Base-by-base conservation (phyloP, 257 asterid species). In the Marsdenia floribunda region DNA sequence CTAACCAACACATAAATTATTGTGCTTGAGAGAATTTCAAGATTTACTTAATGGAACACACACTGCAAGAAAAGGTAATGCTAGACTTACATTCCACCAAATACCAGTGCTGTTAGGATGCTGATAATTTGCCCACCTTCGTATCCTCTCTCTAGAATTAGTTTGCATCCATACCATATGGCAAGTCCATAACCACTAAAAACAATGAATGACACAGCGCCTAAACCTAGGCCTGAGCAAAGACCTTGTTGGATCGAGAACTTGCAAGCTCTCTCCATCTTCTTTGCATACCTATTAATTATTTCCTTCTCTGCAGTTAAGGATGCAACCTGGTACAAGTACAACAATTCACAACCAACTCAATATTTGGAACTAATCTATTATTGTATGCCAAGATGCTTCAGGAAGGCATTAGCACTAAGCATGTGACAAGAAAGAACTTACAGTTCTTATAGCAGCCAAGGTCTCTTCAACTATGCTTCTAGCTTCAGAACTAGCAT, bases 231-330 rank as follows among this genome's bases (percentile, higher is more conserved):
- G 37, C 97, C 97, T 7, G 84, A 86, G 38, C 83, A 90, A 70
- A 89, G 73, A 3, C 92, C 92, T 81, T 91, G 91, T 15, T 82
- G 80, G 35, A 87, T 88, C 7, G 90, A 80, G 13, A 86, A 83
- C 47, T 65, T 79, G 75, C 83, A 86, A 18, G 91, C 94, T 78
- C 68, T 84, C 57, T 78, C n/a, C 19, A 91, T 78, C 55, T 70
- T 82, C 44, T 76, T 83, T 5, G 79, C 86, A 57, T 89, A 91
- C 70, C 75, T 83, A 4, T 71, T 82, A 3, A 76, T 78, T 0
- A 90, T 94, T 70, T 59, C 79, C 29, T 53, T 79, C 71, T 91
- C 97, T 70, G 91, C 96, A 0, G 86, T 87, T 76, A 91, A 90
- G 5, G 97, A 86, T 60, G 89, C 86, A 52, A 91, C 92, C 97